Base-by-base conservation (phyloP, 2,329 filamentous ascomycete species). In the Penicillium digitatum region DNA sequence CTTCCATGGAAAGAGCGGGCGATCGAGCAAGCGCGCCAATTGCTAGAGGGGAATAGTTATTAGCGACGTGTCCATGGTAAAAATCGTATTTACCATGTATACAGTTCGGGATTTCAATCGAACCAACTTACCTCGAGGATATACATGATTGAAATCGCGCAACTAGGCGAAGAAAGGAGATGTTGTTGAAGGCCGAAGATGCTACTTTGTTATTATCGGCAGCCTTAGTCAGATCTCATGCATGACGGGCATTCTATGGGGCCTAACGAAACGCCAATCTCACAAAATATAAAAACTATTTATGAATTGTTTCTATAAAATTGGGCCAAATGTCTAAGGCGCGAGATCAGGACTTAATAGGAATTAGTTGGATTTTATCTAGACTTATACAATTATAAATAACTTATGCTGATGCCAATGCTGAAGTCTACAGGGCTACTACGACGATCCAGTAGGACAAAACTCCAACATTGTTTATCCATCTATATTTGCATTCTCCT, bases 1-100 rank as follows among this genome's bases (percentile, higher is more conserved):
- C 84, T 96, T 99, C 94, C 94, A 99, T 52, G 94, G 93, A 79
- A 97, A 96, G 70, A 89, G 81, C 55, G 93, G 92, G 70, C 89
- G 86, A 79, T 99, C 94, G 68, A 97, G 87, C 75, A 88, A 86
- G 74, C 84, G 85, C 71, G 90, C 90, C 65, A 97, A 86, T 79
- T 83, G 79, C 80, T 84, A 58, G 40, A 50, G 24, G 51, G 26
- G 46, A 54, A 34, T 14, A 10, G 45, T 20, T 16, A 50, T 40
- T 55, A 58, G 47, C 39, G 49, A 59, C 48, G 48, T 57, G 46
- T 61, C 55, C 57, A 60, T 60, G 52, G 47, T 53, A 35, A 27
- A 48, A 48, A 57, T 47, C 37, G 57, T 18, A 14, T 32, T 54
- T 14, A 27, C 29, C 37, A 27, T 51, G 52, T 51, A 40, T 54